Evolutionary conservation across 1,284 basidiomycete genomes (phyloP), one percentile per base, ranked within the genome.

Genomic region (Mycena sp.): DNA sequence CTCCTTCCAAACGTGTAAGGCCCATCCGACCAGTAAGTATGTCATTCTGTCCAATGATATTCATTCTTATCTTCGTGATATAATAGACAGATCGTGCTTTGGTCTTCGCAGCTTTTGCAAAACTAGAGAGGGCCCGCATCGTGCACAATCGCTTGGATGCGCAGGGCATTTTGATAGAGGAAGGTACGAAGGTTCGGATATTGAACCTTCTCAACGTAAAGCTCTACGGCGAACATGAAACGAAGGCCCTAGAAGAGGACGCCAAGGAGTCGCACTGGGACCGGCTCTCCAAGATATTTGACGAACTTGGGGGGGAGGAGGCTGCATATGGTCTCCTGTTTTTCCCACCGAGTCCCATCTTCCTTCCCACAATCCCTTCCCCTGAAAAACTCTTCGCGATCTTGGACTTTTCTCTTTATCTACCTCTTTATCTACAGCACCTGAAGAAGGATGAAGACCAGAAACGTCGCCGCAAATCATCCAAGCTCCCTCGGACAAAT

Each of bases 91-190:
- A 65, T 55, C 64, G 64, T 25, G 55, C 64, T 17, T 26, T 17
- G 14, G 60, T 65, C 10, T 65, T 45, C 28, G 59, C 64, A n/a
- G 64, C 60, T 10, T 49, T 62, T 7, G 60, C 64, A 7, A 53
- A 40, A 40, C 50, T 65, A 1, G 64, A 65, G 41, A 56, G 64
- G 38, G 51, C 44, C 4, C 50, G 30, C 17, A 46, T 65, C 6
- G 37, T 65, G 2, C 28, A 59, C 11, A 1, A 6, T 32, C 25
- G 51, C 3, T 19, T 23, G 0, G 25, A 49, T 25, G 12, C 10
- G 17, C 14, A 43, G 2, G 28, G 30, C 46, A 44, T 65, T 23
- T 0, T 56, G 19, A 59, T 65, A 4, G 51, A 61, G 28, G 45
- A 44, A 28, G 38, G 40, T 1, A 56, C 56, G 3, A 30, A 28